Percentiles rank a stretch among this genome's conserved stretches.
phyloP scores from a whole-genome alignment of 768 basidiomycete species.

The Tylopilus felleus region DNA sequence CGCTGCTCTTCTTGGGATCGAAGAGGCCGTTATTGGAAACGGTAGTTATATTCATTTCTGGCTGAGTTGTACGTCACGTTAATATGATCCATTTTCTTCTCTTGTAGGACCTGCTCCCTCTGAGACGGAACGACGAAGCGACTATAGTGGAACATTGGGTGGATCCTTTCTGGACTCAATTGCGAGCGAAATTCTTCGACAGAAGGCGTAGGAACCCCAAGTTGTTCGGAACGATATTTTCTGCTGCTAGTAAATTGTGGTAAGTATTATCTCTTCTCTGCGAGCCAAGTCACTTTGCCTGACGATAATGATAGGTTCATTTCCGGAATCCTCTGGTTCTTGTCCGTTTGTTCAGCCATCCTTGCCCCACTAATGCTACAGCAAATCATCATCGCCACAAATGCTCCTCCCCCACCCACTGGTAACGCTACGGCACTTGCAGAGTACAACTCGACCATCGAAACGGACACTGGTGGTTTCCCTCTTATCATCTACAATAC shows the following conservation, averaged over 20 bases:
- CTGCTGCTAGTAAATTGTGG: conserved; percentile 18
- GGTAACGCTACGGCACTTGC: conserved; percentile 21
- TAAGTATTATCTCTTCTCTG: background rate
- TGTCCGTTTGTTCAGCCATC: conserved; percentile 21
- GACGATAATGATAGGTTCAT: conserved; percentile 15
- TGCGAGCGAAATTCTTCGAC: conserved; percentile 20
- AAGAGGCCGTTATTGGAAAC: conserved; percentile 30
- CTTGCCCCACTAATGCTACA: conserved; percentile 27
- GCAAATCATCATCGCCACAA: conserved; percentile 26
- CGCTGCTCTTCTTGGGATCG: conserved; percentile 23
- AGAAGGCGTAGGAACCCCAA: conserved; percentile 10
- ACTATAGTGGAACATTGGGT: conserved; percentile 23
- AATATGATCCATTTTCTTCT: conserved; percentile 10
- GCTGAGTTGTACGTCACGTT: conserved; percentile 21
- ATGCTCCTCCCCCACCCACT: conserved; percentile 18
- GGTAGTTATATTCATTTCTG: conserved; percentile 28
- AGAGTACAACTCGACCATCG: conserved; percentile 17
- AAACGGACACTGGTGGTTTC: conserved; percentile 27
- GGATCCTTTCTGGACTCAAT: conserved; percentile 23
- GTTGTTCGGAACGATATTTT: conserved; percentile 17
- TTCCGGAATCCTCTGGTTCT: conserved; percentile 29
- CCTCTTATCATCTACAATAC: conserved; percentile 26
- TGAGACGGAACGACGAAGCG: conserved; percentile 26
- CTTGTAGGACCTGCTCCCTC: conserved; percentile 24
- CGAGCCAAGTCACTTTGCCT: background rate